Evolutionary conservation across 208 protist species (phyloP), one percentile per base, ranked within the genome.

Genomic region (Trypanosoma boissoni): DNA sequence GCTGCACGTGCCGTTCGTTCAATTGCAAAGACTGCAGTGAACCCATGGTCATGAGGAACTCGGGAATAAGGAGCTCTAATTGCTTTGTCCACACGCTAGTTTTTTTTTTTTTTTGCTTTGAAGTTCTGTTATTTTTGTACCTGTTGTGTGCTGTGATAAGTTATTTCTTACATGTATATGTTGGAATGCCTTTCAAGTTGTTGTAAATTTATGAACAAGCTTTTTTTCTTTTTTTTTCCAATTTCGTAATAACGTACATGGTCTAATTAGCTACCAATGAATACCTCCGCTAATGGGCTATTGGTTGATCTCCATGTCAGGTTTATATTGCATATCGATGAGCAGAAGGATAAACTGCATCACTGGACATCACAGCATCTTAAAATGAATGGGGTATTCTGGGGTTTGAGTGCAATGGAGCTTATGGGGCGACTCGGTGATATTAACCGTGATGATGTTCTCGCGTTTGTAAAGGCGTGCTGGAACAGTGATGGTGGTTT

Each of bases 301-400:
- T 62, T 74, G 24, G 80, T 74, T 1, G 81, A 91, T 39, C 44
- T 78, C 41, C 91, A 96, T 52, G 51, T 79, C 9, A 51, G 75
- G 58, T 97, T 96, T 54, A 74, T 95, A 45, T 64, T 88, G 45
- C 42, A 58, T 24, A 66, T 92, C 21, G 88, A 97, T 62, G 70
- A 85, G 27, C 43, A 77, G 18, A 81, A 76, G 36, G 75, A 92
- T 26, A 83, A 72, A 16, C 86, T 97, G 50, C 81, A 90, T 52
- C 94, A 94, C 63, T 97, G 85, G 81, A 95, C 91, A 16, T 94
- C 90, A 4, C 97, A 99, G 58, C 97, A 99, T 73, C 76, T 99
- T 4, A 91, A 98, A 48, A 86, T 99, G 74, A 98, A 80, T 72
- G 98, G 95, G 24, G 80, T 98, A 9, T 99, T 99, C 72, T 99